Evolutionary conservation across 1,139 yeast genomes (phyloP), one percentile per base, ranked within the genome.

Genomic region (Kluyveromyces marxianus): DNA sequence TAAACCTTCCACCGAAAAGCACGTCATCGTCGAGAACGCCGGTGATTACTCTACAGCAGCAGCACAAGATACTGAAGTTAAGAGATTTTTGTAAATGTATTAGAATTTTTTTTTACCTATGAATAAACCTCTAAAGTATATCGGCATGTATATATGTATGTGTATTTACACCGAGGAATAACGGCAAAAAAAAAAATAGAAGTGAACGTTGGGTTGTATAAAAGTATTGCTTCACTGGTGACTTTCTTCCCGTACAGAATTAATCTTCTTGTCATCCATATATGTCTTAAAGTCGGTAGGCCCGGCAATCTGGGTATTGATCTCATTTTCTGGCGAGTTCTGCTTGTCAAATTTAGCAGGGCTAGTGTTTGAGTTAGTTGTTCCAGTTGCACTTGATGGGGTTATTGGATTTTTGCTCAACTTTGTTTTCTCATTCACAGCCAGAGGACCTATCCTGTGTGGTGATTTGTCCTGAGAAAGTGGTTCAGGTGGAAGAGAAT

Each of bases 11-110:
- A 62, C 68, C 6, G 61, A 60, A 7, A 50, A 51, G 7, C 70
- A 67, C 46, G 47, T 65, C 3, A 58, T 68, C 10, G 68, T 67
- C 21, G 64, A 62, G 30, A 58, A 50, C 1, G 69, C 71, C 2
- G 71, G 71, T 14, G 69, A 66, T 25, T 57, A 63, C 30, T 55
- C 53, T 7, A 57, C 54, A 4, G 63, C 67, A 4, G 69, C 68
- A 3, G 61, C 21, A 14, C 21, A 59, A 45, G 65, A 59, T 25
- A 65, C 65, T 1, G 54, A 56, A 35, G 57, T 67, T 4, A 49
- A 58, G 4, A 64, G 57, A 48, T 68, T 68, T 46, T 49, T 68
- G 38, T 68, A 48, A 36, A 36, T 26, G 4, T 14, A 4, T 28
- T 29, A 33, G 6, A 21, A 10, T 5, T n/a, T 21, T 24, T 26